These are phyloP conservation scores for Diatrype stigma DNA, from an alignment of 2,329 filamentous ascomycete species.

Conservation along the genomic window DNA sequence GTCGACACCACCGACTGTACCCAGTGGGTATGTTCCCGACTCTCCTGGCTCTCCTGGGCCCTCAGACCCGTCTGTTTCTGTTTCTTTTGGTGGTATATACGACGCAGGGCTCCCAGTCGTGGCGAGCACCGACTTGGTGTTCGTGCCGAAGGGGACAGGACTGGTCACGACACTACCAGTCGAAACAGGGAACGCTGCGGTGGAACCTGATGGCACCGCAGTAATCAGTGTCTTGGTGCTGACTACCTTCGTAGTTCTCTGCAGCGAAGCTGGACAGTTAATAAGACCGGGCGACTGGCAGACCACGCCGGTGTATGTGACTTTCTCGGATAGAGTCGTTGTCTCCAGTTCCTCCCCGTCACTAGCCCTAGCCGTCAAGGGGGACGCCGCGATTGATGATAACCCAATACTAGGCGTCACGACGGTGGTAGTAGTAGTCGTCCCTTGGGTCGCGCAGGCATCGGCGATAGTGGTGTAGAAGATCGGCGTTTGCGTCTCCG, in stretches of 20 bases:
- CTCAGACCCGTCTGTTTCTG: slow-evolving; percentile 13
- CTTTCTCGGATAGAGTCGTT: slow-evolving; percentile 35
- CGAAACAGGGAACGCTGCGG: slow-evolving; percentile 36
- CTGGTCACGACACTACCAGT: slow-evolving; percentile 26
- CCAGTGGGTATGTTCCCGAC: slow-evolving; percentile 3
- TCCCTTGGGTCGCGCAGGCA: slow-evolving; percentile 34
- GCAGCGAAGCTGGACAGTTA: slow-evolving; percentile 48
- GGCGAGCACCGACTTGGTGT: slow-evolving; percentile 30
- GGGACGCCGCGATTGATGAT: slow-evolving; percentile 17
- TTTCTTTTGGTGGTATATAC: slow-evolving; percentile 31
- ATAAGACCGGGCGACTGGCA: slow-evolving; percentile 39
- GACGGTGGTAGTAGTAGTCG: slow-evolving; percentile 13
- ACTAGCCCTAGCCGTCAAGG: slow-evolving; percentile 11
- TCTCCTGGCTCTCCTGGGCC: not conserved
- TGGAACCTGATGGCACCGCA: slow-evolving; percentile 32
- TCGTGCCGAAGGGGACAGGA: slow-evolving; percentile 38
- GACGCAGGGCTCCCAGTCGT: slow-evolving; percentile 42
- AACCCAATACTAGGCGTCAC: slow-evolving; percentile 10
- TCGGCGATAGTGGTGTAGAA: slow-evolving; percentile 48
- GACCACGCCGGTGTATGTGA: slow-evolving; percentile 39
- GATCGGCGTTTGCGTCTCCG: slow-evolving; percentile 43
- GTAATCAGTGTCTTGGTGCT: slow-evolving; percentile 37
- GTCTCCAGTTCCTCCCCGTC: slow-evolving; percentile 29
- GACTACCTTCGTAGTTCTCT: slow-evolving; percentile 37
- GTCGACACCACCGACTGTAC: slow-evolving; percentile 29